Percentiles rank a stretch among this genome's conserved stretches.
Conservation (phyloP, 2,329 filamentous ascomycete species). For the Alternaria hordeiaustralica region DNA sequence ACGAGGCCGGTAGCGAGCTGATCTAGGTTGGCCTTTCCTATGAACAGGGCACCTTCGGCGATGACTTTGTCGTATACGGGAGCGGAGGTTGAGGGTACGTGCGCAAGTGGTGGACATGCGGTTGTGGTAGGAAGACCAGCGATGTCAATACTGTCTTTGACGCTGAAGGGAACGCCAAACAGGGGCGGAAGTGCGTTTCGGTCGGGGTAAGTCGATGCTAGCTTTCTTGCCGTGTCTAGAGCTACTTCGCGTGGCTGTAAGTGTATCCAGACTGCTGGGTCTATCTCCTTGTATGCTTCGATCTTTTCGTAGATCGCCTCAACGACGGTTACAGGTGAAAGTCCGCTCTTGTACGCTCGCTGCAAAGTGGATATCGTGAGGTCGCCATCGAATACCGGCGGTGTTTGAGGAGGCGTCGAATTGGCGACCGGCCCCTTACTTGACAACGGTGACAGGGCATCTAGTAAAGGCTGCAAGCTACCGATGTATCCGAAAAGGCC, state of each 20-base stretch:
- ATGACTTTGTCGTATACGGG: constrained; percentile 59
- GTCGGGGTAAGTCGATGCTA: constrained; percentile 51
- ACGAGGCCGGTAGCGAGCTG: constrained; percentile 68
- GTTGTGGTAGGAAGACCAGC: constrained; percentile 59
- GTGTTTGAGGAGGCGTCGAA: constrained; percentile 44
- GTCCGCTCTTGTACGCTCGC: constrained; percentile 52
- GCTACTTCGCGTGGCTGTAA: constrained; percentile 50
- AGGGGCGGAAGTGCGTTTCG: constrained; percentile 55
- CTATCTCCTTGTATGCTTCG: constrained; percentile 55
- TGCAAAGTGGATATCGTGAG: constrained; percentile 54
- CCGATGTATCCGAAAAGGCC: constrained; percentile 60
- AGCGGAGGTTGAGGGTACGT: constrained; percentile 57
- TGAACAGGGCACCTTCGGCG: constrained; percentile 61
- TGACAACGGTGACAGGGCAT: constrained; percentile 30
- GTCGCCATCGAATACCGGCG: constrained; percentile 50
- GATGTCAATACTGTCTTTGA: constrained; percentile 65
- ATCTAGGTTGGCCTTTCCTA: constrained; percentile 68
- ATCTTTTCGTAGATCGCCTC: constrained; percentile 57
- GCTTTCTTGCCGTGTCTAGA: constrained; percentile 50
- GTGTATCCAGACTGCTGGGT: constrained; percentile 61
- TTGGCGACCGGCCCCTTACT: neutral
- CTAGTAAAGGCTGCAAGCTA: constrained; percentile 52
- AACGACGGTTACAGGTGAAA: constrained; percentile 54
- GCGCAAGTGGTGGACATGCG: constrained; percentile 59
- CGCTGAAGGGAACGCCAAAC: constrained; percentile 63